Percentiles rank a stretch among this genome's conserved stretches.
These are phyloP conservation scores for Hippophae rhamnoides DNA, from an alignment of 306 rosid species.

Conservation along the genomic window DNA sequence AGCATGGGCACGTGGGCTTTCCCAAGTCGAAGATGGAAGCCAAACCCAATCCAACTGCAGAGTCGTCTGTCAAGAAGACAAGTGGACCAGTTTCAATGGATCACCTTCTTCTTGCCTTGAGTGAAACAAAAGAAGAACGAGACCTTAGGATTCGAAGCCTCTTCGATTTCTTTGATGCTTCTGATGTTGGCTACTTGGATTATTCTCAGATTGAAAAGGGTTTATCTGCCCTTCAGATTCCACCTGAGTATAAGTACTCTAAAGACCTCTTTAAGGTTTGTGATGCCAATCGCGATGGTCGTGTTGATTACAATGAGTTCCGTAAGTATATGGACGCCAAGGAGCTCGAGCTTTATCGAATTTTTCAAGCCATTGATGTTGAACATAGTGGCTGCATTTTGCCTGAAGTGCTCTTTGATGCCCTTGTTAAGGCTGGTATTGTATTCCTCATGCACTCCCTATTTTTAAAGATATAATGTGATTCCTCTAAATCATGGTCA, in stretches of 20 bases:
- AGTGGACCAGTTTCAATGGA: constrained; percentile 63
- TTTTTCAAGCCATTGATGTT: constrained; percentile 91
- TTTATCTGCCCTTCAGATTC: constrained; percentile 70
- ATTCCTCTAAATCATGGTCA: too few species aligned
- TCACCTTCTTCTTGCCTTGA: constrained; percentile 70
- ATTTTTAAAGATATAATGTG: not conserved
- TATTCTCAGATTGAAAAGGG: constrained; percentile 67
- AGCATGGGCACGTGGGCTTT: constrained; percentile 13
- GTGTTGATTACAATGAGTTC: constrained; percentile 68
- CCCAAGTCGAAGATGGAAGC: constrained; percentile 2
- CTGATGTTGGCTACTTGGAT: constrained; percentile 56
- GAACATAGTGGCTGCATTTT: constrained; percentile 83
- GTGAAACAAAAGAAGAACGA: constrained; percentile 76
- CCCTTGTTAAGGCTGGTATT: constrained; percentile 79
- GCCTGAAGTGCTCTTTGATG: constrained; percentile 94
- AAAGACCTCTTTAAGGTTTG: constrained; percentile 69
- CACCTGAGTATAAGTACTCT: constrained; percentile 75
- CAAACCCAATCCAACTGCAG: constrained; percentile 11
- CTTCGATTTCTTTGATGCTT: constrained; percentile 63
- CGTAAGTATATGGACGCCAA: constrained; percentile 81
- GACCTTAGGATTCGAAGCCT: constrained; percentile 55
- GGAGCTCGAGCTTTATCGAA: constrained; percentile 85
- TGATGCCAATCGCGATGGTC: constrained; percentile 67
- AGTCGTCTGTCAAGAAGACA: constrained; percentile 39
- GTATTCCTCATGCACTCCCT: not conserved